A percentile compares a stretch with the other conserved stretches of the same genome.
Evolutionary conservation across 1,284 basidiomycete genomes (phyloP).

Genomic region (Pterulicium gracile): DNA sequence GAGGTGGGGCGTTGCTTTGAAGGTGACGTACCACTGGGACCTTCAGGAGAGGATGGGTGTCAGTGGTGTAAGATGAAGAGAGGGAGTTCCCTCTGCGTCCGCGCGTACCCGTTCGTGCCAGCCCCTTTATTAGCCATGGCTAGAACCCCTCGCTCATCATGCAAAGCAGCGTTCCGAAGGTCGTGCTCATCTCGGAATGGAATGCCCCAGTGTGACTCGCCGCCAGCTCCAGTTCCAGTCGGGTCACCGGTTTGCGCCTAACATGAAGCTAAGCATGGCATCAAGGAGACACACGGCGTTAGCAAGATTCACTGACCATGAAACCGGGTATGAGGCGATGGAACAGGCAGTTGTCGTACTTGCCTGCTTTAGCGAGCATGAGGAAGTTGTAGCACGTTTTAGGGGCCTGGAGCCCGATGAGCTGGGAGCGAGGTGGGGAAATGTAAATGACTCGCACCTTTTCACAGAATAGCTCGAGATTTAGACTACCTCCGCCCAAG

Average conservation of each 20-base stretch:
- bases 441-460: constrained; percentile 37
- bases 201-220: constrained; percentile 90
- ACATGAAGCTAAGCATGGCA: neutral
- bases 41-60: no score
- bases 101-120: constrained; percentile 64
- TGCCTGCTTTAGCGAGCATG: constrained; percentile 80
- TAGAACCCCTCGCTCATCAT: constrained; percentile 70
- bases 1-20: constrained; percentile 70
- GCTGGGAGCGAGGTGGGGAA: constrained; percentile 1
- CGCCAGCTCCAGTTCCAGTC: constrained; percentile 90
- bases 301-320: constrained; percentile 62
- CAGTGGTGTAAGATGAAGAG: constrained; percentile 9
- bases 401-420: constrained; percentile 52
- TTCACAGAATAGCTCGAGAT: constrained; percentile 88
- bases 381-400: constrained; percentile 98
- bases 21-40: constrained; percentile 89
- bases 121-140: constrained; percentile 92
- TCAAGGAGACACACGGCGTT: constrained; percentile 1
- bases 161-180: constrained; percentile 75
- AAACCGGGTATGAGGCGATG: constrained; percentile 95
- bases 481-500: constrained; percentile 76
- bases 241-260: constrained; percentile 95
- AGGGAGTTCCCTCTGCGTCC: neutral
- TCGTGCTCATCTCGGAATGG: constrained; percentile 92
- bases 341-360: constrained; percentile 85